Evolutionary conservation across 768 basidiomycete genomes (phyloP).

Genomic region (Tremella yokohamensis): DNA sequence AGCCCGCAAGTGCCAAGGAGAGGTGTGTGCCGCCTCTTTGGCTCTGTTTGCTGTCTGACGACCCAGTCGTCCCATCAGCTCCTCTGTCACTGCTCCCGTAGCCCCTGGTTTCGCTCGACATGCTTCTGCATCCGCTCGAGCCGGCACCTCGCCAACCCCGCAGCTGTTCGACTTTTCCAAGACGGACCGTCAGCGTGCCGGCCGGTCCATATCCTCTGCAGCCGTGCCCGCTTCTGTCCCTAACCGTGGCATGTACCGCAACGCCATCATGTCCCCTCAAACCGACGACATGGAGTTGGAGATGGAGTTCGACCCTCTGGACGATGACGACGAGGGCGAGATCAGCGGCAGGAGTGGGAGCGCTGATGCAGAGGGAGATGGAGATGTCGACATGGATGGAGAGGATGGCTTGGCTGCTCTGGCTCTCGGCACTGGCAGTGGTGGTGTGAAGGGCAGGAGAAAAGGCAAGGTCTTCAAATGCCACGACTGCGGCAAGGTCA

Average conservation of each 20-base stretch:
- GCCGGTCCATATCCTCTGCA: constrained; percentile 20
- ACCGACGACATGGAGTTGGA: constrained; percentile 46
- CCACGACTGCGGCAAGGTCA: constrained; percentile 90
- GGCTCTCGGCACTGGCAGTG: constrained; percentile 47
- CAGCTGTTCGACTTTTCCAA: constrained; percentile 46
- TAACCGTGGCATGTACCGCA: constrained; percentile 11
- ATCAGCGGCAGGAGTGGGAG: constrained; percentile 36
- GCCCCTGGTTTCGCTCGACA: constrained; percentile 30
- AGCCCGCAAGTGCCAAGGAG: constrained; percentile 21
- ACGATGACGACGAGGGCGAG: constrained; percentile 41
- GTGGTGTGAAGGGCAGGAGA: constrained; percentile 60
- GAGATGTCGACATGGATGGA: constrained; percentile 40
- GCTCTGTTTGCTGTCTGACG: neutral
- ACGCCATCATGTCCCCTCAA: neutral
- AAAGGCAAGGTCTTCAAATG: constrained; percentile 83
- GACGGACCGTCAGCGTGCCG: constrained; percentile 31
- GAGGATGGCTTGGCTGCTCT: constrained; percentile 43
- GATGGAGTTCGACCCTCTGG: constrained; percentile 35
- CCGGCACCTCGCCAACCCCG: constrained; percentile 30
- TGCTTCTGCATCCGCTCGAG: constrained; percentile 13
- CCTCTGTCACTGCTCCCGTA: constrained; percentile 24
- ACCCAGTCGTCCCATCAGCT: constrained; percentile 22
- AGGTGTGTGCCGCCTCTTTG: constrained; percentile 17
- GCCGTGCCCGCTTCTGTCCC: constrained; percentile 35
- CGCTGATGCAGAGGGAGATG: constrained; percentile 28